Percentiles rank a stretch among this genome's conserved stretches.
Conservation (phyloP, 2,329 filamentous ascomycete species). For the Phoma sp. region DNA sequence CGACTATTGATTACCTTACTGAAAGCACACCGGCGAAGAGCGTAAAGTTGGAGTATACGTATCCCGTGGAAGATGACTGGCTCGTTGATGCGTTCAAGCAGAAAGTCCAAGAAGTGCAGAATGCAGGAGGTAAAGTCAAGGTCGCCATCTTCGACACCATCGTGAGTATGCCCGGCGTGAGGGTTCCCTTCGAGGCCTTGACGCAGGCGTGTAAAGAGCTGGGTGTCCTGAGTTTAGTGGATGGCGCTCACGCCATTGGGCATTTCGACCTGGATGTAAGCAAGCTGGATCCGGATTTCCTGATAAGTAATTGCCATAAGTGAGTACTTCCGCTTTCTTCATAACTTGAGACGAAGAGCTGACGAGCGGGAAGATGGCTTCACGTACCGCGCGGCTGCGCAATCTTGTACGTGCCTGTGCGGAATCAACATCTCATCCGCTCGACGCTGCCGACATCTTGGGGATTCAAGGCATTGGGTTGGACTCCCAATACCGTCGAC, state of each 20-base stretch:
- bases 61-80: conserved; percentile 74
- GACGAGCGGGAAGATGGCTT: conserved; percentile 71
- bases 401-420: conserved; percentile 76
- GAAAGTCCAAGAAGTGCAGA: conserved; percentile 62
- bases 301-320: conserved; percentile 74
- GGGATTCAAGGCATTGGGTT: conserved; percentile 61
- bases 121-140: conserved; percentile 67
- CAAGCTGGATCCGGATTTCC: conserved; percentile 79
- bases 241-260: conserved; percentile 86
- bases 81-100: conserved; percentile 68
- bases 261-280: conserved; percentile 75
- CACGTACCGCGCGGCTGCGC: conserved; percentile 81
- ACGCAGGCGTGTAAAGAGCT: conserved; percentile 69
- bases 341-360: neutral
- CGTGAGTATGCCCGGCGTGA: conserved; percentile 77
- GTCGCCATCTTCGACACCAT: conserved; percentile 82
- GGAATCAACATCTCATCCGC: conserved; percentile 78
- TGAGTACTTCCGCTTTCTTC: conserved; percentile 16
- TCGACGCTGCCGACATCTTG: conserved; percentile 82
- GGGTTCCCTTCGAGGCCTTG: conserved; percentile 78
- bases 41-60: conserved; percentile 66
- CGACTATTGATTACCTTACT: conserved; percentile 73
- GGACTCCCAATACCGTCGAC: conserved; percentile 52
- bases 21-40: conserved; percentile 66
- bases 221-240: conserved; percentile 75